Evolutionary conservation across 257 asterid genomes (phyloP).

Genomic region (Echium plantagineum): DNA sequence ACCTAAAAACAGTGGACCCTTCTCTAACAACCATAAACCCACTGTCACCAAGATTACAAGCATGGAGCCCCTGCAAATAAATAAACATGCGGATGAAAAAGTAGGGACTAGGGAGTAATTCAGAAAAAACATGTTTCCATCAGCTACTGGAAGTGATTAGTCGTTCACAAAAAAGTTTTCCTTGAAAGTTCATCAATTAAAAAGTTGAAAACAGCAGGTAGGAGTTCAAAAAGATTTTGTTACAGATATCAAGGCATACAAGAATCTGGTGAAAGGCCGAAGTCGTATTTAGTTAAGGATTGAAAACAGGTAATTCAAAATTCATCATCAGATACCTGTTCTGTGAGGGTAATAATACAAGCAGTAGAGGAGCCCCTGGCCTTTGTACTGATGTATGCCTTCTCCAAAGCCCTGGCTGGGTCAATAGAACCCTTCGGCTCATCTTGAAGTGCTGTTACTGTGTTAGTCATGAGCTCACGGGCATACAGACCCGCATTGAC

Average conservation of each 20-base stretch:
- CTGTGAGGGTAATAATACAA: conserved; percentile 83
- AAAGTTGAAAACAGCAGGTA: no score
- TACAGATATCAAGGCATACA: no score
- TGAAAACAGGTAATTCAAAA: not conserved
- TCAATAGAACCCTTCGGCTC: conserved; percentile 78
- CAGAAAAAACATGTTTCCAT: no score
- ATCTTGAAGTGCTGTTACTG: conserved; percentile 60
- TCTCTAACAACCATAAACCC: conserved; percentile 93
- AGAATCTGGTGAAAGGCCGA: no score
- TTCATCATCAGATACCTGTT: conserved; percentile 35
- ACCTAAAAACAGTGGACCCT: conserved; percentile 70
- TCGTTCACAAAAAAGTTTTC: no score
- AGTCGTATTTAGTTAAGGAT: no score
- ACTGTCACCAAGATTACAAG: conserved; percentile 88
- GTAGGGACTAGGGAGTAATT: not conserved
- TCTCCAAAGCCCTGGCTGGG: conserved; percentile 79
- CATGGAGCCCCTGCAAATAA: conserved; percentile 66
- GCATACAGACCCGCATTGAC: conserved; percentile 77
- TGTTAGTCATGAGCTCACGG: conserved; percentile 82
- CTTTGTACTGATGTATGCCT: conserved; percentile 61
- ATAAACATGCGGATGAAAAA: not conserved
- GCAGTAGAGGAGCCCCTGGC: conserved; percentile 93
- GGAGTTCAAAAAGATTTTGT: no score
- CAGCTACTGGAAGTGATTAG: no score
- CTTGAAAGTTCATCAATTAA: no score